Evolutionary conservation across 176 grass and related monocot species (phyloP).

Genomic region (Neostapfia colusana): DNA sequence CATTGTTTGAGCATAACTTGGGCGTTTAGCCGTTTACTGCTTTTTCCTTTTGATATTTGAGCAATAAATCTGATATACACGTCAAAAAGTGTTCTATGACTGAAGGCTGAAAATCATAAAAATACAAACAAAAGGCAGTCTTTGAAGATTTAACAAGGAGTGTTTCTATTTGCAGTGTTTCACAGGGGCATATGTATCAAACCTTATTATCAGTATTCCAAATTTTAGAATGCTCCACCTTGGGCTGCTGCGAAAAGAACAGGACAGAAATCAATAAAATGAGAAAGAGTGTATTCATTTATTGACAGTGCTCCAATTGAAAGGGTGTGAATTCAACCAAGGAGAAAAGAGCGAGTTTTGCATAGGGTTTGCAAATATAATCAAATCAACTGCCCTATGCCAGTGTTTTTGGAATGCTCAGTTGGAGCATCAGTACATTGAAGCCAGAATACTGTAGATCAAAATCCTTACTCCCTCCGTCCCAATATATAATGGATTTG

Average conservation of each 20-base stretch:
- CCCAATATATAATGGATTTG: too few relatives aligned
- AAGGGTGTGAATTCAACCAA: not conserved
- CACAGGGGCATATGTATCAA: constrained; percentile 6
- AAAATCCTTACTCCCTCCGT: too few relatives aligned
- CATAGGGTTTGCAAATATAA: constrained; percentile 28
- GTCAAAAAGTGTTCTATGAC: not conserved
- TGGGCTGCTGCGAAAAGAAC: not conserved
- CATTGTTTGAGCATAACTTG: constrained; percentile 13
- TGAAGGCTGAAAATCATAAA: constrained; percentile 12
- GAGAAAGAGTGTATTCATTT: not conserved
- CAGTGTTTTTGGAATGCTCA: not conserved
- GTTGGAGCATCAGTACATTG: constrained; percentile 8
- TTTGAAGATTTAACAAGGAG: not conserved
- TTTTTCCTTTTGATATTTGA: constrained; percentile 15
- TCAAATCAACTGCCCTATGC: not conserved
- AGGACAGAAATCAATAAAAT: not conserved
- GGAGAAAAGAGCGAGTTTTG: not conserved
- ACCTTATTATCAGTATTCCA: constrained; percentile 12
- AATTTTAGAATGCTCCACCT: not conserved
- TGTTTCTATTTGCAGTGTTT: constrained; percentile 12
- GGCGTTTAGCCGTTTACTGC: not conserved
- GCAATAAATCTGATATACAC: not conserved
- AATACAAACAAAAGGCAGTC: not conserved
- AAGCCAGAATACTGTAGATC: not conserved
- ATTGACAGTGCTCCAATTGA: not conserved